Evolutionary conservation across 257 asterid species (phyloP).

Genomic region (Fraxinus anomala): DNA sequence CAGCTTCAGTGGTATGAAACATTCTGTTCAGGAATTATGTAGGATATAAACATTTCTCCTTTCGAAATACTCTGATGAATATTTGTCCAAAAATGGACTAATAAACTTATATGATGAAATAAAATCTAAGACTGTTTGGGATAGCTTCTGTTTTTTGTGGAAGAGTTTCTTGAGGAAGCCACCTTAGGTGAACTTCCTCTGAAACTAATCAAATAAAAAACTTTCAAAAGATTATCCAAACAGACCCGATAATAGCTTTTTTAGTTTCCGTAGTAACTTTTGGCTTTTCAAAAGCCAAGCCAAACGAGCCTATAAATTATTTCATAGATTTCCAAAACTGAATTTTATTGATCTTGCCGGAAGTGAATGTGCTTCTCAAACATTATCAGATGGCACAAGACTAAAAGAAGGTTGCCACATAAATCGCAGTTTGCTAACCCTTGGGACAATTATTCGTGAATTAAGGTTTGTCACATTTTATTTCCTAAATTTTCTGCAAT

Average conservation of each 20-base stretch:
- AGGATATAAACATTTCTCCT: neutral
- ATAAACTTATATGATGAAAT: neutral
- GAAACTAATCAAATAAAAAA: too few relatives aligned
- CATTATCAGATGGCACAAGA: slow-evolving; percentile 63
- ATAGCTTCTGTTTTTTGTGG: too few relatives aligned
- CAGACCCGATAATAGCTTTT: too few relatives aligned
- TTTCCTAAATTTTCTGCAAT: neutral
- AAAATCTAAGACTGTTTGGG: neutral
- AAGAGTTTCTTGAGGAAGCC: too few relatives aligned
- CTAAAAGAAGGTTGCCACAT: slow-evolving; percentile 90
- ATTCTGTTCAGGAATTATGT: slow-evolving; percentile 1
- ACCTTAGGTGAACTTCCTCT: too few relatives aligned
- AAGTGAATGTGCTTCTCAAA: slow-evolving; percentile 94
- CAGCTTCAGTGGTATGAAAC: slow-evolving; percentile 78
- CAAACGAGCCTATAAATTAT: neutral
- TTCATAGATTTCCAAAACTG: slow-evolving; percentile 35
- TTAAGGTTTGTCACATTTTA: slow-evolving; percentile 50
- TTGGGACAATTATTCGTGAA: slow-evolving; percentile 92
- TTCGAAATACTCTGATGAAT: neutral
- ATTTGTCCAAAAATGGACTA: neutral
- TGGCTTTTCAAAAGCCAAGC: too few relatives aligned
- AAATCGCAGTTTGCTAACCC: slow-evolving; percentile 89
- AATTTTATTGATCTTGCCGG: slow-evolving; percentile 94
- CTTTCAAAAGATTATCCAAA: too few relatives aligned
- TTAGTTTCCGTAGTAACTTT: too few relatives aligned